phyloP scores from a whole-genome alignment of 2,329 filamentous ascomycete species.

The Fusarium sarcochroum region DNA sequence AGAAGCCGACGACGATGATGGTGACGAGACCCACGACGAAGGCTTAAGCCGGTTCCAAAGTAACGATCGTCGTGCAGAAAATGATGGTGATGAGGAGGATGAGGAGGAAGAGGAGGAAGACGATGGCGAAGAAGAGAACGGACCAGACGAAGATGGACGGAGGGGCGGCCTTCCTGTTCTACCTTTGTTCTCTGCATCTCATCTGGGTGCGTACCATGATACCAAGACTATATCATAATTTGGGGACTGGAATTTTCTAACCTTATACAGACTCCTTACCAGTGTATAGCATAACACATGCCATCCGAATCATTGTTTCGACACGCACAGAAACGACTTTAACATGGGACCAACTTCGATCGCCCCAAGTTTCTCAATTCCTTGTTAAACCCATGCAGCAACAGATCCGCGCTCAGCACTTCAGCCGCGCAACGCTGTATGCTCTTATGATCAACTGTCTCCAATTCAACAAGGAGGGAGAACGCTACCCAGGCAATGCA shows the following conservation, averaged over 20 bases:
- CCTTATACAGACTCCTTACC: conserved; percentile 79
- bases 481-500: conserved; percentile 85
- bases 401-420: conserved; percentile 85
- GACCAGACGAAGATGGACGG: conserved; percentile 52
- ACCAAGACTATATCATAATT: neutral
- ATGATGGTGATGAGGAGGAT: conserved; percentile 64
- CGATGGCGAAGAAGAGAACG: conserved; percentile 59
- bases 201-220: conserved; percentile 71
- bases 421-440: conserved; percentile 88
- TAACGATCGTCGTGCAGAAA: conserved; percentile 45
- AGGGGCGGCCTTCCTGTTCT: conserved; percentile 62
- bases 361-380: conserved; percentile 96
- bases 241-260: conserved; percentile 20
- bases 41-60: conserved; percentile 43
- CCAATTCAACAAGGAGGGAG: conserved; percentile 90
- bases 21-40: conserved; percentile 58
- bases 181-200: conserved; percentile 84
- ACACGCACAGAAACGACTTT: conserved; percentile 91
- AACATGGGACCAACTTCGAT: conserved; percentile 94
- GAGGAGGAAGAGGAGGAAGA: conserved; percentile 64
- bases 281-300: conserved; percentile 91
- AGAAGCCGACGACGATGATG: conserved; percentile 70
- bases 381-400: conserved; percentile 95
- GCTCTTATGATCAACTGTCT: conserved; percentile 93
- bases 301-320: conserved; percentile 87